A percentile compares a stretch with the other conserved stretches of the same genome.
These are phyloP conservation scores for Daldinia sp. DNA, from an alignment of 2,329 filamentous ascomycete genomes.

Conservation along the genomic window DNA sequence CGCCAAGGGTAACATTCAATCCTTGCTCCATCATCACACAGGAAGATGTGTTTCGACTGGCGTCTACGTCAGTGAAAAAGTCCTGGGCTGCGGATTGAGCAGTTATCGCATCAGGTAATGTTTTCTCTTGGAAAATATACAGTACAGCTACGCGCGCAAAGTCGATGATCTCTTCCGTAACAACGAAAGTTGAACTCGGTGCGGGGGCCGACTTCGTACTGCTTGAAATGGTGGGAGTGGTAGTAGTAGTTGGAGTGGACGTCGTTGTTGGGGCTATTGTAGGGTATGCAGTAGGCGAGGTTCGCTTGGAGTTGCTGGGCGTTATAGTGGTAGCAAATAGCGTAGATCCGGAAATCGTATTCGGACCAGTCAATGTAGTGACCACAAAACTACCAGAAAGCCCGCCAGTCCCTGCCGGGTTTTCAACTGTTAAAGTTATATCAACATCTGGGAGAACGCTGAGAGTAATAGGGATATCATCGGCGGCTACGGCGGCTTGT, in stretches of 20 bases:
- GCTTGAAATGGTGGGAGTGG: conserved; percentile 17
- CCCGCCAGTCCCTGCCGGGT: conserved; percentile 40
- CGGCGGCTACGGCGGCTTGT: conserved; percentile 42
- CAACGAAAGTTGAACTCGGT: conserved; percentile 57
- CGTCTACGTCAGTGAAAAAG: conserved; percentile 62
- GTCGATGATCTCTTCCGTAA: conserved; percentile 69
- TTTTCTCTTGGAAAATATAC: conserved; percentile 69
- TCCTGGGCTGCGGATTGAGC: conserved; percentile 67
- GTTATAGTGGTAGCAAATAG: conserved; percentile 52
- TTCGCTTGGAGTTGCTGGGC: conserved; percentile 28
- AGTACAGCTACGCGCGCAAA: conserved; percentile 73
- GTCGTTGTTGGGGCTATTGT: conserved; percentile 44
- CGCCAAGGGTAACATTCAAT: conserved; percentile 57
- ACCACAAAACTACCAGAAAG: conserved; percentile 43
- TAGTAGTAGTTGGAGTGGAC: conserved; percentile 40
- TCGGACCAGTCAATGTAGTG: conserved; percentile 43
- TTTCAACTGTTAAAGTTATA: conserved; percentile 52
- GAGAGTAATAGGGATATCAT: conserved; percentile 51
- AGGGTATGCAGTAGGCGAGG: conserved; percentile 44
- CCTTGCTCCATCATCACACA: conserved; percentile 54
- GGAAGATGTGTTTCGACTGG: conserved; percentile 33
- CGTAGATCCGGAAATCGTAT: conserved; percentile 47
- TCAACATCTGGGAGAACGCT: conserved; percentile 50
- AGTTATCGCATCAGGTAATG: conserved; percentile 61
- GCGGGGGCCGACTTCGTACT: conserved; percentile 41